These are phyloP conservation scores for Fraxinus pennsylvanica DNA, from an alignment of 257 asterid genomes.

Conservation along the genomic window DNA sequence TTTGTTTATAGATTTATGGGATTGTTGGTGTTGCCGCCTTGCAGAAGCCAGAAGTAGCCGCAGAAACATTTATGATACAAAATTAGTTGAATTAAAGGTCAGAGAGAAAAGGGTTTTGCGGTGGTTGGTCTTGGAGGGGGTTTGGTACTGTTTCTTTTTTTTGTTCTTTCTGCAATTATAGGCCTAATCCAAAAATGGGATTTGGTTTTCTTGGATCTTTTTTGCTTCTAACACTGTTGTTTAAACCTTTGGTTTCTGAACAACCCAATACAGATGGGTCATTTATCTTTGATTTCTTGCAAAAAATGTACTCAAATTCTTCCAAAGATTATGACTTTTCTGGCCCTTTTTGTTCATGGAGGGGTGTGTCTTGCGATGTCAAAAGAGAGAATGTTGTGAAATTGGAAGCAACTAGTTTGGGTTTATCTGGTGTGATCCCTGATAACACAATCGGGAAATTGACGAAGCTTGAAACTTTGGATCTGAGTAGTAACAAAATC, in stretches of 20 bases:
- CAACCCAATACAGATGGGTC: conserved; percentile 73
- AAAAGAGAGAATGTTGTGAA: conserved; percentile 51
- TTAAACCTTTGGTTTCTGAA: conserved; percentile 54
- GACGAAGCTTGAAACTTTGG: conserved; percentile 61
- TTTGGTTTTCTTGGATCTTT: conserved; percentile 44
- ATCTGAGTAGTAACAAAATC: conserved; percentile 79
- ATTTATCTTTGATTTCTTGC: conserved; percentile 63
- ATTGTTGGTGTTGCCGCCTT: conserved; percentile 28
- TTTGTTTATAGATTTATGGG: conserved; percentile 40
- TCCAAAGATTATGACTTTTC: conserved; percentile 44
- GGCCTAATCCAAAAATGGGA: conserved; percentile 53
- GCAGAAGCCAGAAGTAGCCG: conserved; percentile 31
- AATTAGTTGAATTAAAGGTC: conserved; percentile 26
- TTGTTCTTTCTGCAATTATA: conserved; percentile 13
- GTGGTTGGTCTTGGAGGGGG: conserved; percentile 25
- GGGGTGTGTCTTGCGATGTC: conserved; percentile 69
- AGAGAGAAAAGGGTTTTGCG: conserved; percentile 21
- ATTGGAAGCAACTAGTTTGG: conserved; percentile 56
- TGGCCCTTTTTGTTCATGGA: conserved; percentile 72
- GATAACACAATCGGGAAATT: conserved; percentile 86
- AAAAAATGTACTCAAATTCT: conserved; percentile 57
- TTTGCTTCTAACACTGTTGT: conserved; percentile 46
- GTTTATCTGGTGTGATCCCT: conserved; percentile 77
- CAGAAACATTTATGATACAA: conserved; percentile 38
- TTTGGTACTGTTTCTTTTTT: conserved; percentile 20